phyloP scores from a whole-genome alignment of 441 rosid genomes.

The Biscutella laevigata region DNA sequence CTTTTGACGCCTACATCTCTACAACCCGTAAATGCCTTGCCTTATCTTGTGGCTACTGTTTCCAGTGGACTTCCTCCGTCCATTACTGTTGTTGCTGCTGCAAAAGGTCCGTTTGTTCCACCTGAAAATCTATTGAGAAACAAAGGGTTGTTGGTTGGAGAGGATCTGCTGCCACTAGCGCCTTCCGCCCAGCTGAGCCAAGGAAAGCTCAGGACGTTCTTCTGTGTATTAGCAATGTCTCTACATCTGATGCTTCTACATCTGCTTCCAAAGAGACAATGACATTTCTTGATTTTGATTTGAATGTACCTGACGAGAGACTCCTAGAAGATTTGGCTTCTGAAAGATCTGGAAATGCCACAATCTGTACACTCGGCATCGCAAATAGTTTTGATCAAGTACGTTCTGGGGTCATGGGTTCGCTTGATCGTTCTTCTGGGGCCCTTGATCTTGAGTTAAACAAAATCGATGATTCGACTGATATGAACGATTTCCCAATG shows the following conservation, averaged over 20 bases:
- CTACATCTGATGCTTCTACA: constrained; percentile 34
- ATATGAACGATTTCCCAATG: constrained; percentile 34
- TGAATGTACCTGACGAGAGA: constrained; percentile 80
- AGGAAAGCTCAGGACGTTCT: constrained; percentile 49
- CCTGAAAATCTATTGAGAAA: constrained; percentile 61
- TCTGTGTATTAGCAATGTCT: constrained; percentile 17
- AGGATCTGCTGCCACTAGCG: constrained; percentile 99
- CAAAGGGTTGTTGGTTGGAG: constrained; percentile 84
- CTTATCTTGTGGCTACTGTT: too few relatives aligned
- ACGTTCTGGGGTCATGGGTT: too few relatives aligned
- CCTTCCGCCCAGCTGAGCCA: constrained; percentile 93
- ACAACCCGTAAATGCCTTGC: too few relatives aligned
- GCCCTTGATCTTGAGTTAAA: constrained; percentile 86
- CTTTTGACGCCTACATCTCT: constrained; percentile 23
- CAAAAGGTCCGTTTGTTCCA: constrained; percentile 80
- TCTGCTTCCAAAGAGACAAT: constrained; percentile 39
- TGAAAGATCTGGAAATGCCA: constrained; percentile 31
- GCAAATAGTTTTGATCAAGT: too few relatives aligned
- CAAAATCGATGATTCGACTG: constrained; percentile 50
- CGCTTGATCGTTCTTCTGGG: constrained; percentile 42
- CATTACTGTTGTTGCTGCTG: constrained; percentile 84
- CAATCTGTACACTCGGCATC: constrained; percentile 29
- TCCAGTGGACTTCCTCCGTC: constrained; percentile 51
- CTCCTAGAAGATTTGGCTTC: constrained; percentile 59
- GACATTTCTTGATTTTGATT: constrained; percentile 60